Evolutionary conservation across 2,329 filamentous ascomycete genomes (phyloP).

Genomic region (Ramichloridium luteum): DNA sequence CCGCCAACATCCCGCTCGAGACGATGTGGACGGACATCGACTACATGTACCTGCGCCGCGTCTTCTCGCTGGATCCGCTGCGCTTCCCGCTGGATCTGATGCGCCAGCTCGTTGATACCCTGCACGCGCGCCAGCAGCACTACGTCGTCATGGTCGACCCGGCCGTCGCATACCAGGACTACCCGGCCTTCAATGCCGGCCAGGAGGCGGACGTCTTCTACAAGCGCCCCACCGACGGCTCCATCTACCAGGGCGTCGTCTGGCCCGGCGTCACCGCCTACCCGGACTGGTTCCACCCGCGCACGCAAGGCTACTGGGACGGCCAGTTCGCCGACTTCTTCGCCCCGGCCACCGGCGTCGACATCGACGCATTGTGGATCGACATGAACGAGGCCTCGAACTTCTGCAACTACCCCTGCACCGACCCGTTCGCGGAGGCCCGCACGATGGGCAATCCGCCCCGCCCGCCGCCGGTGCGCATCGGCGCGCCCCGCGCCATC

Average conservation of each 20-base stretch:
- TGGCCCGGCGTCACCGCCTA: slow-evolving; percentile 51
- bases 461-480: slow-evolving; percentile 47
- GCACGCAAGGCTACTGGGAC: slow-evolving; percentile 56
- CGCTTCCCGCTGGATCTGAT: slow-evolving; percentile 51
- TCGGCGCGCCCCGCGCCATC: slow-evolving; percentile 48
- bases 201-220: slow-evolving; percentile 45
- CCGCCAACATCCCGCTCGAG: slow-evolving; percentile 54
- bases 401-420: slow-evolving; percentile 36
- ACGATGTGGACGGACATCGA: slow-evolving; percentile 52
- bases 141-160: slow-evolving; percentile 62
- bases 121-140: slow-evolving; percentile 31
- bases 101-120: slow-evolving; percentile 48
- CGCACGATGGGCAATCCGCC: slow-evolving; percentile 43
- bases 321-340: slow-evolving; percentile 56
- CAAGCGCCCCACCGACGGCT: slow-evolving; percentile 39
- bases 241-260: slow-evolving; percentile 51
- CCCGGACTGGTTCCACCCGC: slow-evolving; percentile 59
- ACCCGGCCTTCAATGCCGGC: slow-evolving; percentile 49
- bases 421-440: slow-evolving; percentile 27
- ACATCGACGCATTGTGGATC: slow-evolving; percentile 63
- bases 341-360: slow-evolving; percentile 48
- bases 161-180: slow-evolving; percentile 39
- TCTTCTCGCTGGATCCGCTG: slow-evolving; percentile 54
- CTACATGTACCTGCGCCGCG: slow-evolving; percentile 34
- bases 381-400: slow-evolving; percentile 53